Conservation (phyloP, 768 basidiomycete species). For the Steccherinum ochraceum region DNA sequence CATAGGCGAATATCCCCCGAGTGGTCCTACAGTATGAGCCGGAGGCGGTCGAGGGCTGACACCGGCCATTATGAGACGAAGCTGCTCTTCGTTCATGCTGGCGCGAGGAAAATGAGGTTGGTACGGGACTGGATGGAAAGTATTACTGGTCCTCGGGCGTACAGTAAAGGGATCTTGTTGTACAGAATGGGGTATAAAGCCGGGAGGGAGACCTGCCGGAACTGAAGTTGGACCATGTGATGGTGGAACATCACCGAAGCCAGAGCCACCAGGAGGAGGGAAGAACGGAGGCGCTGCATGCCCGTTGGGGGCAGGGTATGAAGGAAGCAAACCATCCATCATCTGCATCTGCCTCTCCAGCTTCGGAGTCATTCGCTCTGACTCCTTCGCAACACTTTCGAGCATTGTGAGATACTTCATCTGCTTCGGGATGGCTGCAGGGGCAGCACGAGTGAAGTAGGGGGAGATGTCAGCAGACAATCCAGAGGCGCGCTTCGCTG, state of each 20-base stretch:
- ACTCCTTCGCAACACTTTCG: slow-evolving; percentile 69
- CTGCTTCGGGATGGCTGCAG: slow-evolving; percentile 52
- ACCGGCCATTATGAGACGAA: slow-evolving; percentile 33
- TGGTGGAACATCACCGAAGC: slow-evolving; percentile 21
- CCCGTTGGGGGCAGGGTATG: not conserved
- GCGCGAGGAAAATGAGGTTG: slow-evolving; percentile 23
- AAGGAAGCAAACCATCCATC: not conserved
- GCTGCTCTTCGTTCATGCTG: slow-evolving; percentile 48
- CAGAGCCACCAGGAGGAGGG: slow-evolving; percentile 16
- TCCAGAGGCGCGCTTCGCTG: slow-evolving; percentile 32
- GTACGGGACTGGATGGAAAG: slow-evolving; percentile 19
- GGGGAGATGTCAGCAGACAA: slow-evolving; percentile 61
- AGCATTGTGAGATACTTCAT: slow-evolving; percentile 66
- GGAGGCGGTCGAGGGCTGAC: slow-evolving; percentile 24
- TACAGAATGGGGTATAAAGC: slow-evolving; percentile 10
- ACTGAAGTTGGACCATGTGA: slow-evolving; percentile 28
- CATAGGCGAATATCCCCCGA: not conserved
- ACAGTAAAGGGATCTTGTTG: slow-evolving; percentile 24
- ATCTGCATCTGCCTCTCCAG: slow-evolving; percentile 16
- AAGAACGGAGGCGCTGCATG: slow-evolving; percentile 22
- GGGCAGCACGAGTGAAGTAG: slow-evolving; percentile 51
- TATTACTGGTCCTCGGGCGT: slow-evolving; percentile 31
- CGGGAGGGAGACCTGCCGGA: slow-evolving; percentile 5
- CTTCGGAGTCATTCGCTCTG: slow-evolving; percentile 48
- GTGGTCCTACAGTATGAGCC: slow-evolving; percentile 4